Evolutionary conservation across 495 filamentous ascomycete genomes (phyloP).

Genomic region (Penicillium samsonianum): DNA sequence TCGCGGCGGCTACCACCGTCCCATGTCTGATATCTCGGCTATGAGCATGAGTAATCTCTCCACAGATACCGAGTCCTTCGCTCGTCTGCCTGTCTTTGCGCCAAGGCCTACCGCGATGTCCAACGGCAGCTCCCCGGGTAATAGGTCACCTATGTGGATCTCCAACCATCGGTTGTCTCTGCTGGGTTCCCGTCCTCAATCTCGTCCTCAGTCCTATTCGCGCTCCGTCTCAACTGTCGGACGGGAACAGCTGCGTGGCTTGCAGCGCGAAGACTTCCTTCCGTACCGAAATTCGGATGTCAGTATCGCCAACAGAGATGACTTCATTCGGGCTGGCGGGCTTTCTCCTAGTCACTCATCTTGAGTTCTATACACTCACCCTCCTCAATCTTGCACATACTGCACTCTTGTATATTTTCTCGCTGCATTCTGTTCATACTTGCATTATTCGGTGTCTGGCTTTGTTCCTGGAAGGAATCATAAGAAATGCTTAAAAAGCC

Average conservation of each 20-base stretch:
- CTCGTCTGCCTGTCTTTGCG: constrained; percentile 41
- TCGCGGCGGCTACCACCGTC: constrained; percentile 23
- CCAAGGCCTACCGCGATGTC: constrained; percentile 33
- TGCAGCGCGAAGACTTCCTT: constrained; percentile 40
- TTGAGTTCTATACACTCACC: not conserved
- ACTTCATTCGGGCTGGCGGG: constrained; percentile 36
- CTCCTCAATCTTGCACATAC: constrained; percentile 1
- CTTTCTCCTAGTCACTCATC: not conserved
- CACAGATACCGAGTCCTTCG: constrained; percentile 36
- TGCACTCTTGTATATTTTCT: constrained; percentile 8
- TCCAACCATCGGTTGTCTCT: constrained; percentile 14
- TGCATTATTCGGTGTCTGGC: constrained; percentile 10
- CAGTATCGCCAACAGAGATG: constrained; percentile 44
- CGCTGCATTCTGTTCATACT: constrained; percentile 9
- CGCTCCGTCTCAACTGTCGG: constrained; percentile 37
- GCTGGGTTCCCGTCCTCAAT: constrained; percentile 19
- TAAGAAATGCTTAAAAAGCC: constrained; percentile 5
- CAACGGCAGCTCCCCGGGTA: constrained; percentile 16
- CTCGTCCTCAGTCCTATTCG: constrained; percentile 24
- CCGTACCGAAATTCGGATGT: constrained; percentile 48
- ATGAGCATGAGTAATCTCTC: constrained; percentile 37
- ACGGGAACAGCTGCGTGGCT: constrained; percentile 39
- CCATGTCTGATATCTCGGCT: constrained; percentile 32
- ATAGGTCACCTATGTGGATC: constrained; percentile 19
- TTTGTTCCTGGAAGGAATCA: not conserved